Base-by-base conservation (phyloP, 495 filamentous ascomycete genomes). In the Tuber magnatum region DNA sequence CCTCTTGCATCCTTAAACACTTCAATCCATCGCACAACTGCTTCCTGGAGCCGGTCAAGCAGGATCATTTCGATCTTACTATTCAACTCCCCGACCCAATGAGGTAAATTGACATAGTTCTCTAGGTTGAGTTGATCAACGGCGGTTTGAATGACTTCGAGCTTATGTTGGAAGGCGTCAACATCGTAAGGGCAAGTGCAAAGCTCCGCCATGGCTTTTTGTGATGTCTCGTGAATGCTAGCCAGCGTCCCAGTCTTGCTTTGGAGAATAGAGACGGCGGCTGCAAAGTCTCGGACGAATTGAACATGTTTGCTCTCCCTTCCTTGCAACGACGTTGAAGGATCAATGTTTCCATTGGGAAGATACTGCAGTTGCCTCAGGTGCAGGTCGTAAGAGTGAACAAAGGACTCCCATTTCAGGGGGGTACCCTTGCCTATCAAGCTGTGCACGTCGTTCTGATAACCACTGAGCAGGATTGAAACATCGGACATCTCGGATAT, bases 121-220 rank as follows among this genome's bases (percentile, higher is more conserved):
- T 98, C 94, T 32, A 98, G 86, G 75, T 97, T 97, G 61, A 99
- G 88, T 81, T 97, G 94, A 85, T 99, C 96, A 14, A 98, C 94
- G 7, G 92, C 89, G 28, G 87, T 90, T 82, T 99, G 95, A 73
- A 98, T 93, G 3, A 86, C 86, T 76, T 96, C 92, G 51, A 99
- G 85, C n/a, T 90, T 90, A 40, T 89, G 85, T 76, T 92, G 89
- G 83, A 99, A 97, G 5, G 90, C 87, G 24, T 88, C 84, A 9
- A 88, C 85, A 46, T 93, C 90, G 81, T 96, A 99, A 2, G 91
- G 86, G 80, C 96, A 98, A 12, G 88, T 91, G 78, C 92, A 90
- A n/a, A 99, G 86, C 75, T 97, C 94, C 32, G 86, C 85, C 73
- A 94, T 86, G 0, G 93, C 90, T 79, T 93, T 93, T 78, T 95